Evolutionary conservation across 2,329 filamentous ascomycete species (phyloP), one percentile per base, ranked within the genome.

Genomic region (Periconia digitata): DNA sequence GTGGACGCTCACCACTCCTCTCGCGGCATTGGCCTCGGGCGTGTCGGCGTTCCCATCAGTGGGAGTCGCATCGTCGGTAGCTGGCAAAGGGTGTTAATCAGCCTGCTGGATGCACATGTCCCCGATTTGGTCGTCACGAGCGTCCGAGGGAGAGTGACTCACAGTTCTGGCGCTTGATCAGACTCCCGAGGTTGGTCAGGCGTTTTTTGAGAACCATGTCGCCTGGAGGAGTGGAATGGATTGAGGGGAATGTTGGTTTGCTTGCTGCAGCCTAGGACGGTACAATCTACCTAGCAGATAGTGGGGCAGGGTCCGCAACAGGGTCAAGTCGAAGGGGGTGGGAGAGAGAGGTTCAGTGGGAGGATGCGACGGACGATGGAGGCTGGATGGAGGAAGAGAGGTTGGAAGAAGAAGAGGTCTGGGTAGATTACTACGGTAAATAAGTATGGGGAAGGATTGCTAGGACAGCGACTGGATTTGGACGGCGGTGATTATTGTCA

Each of bases 21-120:
- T 80, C 43, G 78, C 72, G 38, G 83, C 86, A 62, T 82, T 85
- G 50, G 78, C 82, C 72, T 90, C 87, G 46, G 87, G 87, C 13
- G 82, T 82, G 61, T 86, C 84, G 50, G 75, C 75, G 21, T 64
- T 55, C 1, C 68, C 47, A 16, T 60, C 54, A 13, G 62, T 55
- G 3, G 58, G 27, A 4, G 27, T 51, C 10, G 58, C 51, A 10
- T 63, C 56, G 47, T 70, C 59, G 36, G 66, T 59, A 47, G 64
- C 62, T 66, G 48, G 27, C n/a, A n/a, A 22, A 18, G 46, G 38
- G 44, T 42, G 48, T 64, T 45, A 59, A 56, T 50, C 10, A 21
- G 27, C 13, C n/a, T n/a, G n/a, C n/a, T n/a, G 36, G 8, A n/a
- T 35, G 7, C 20, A 23, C 20, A n/a, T n/a, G n/a, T n/a, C n/a